Evolutionary conservation across 768 basidiomycete genomes (phyloP).

Genomic region (Rhodosporidiobolus sp.): DNA sequence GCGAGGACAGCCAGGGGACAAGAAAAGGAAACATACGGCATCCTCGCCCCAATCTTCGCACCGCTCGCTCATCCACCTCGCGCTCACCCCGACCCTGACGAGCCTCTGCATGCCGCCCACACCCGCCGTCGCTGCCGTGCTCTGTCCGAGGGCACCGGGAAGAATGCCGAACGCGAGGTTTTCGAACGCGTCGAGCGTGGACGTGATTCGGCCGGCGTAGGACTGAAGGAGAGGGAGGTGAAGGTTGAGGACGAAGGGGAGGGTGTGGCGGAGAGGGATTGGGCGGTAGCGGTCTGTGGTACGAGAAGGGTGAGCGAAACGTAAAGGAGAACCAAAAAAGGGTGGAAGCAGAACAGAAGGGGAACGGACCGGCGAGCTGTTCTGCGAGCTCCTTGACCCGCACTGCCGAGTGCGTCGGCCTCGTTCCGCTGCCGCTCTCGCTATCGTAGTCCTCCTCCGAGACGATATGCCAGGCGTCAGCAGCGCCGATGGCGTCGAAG

Average conservation of each 20-base stretch:
- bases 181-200: constrained; percentile 91
- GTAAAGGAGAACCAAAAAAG: too few species aligned
- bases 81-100: constrained; percentile 80
- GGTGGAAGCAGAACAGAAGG: background rate
- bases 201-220: constrained; percentile 72
- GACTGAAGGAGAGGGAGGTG: constrained; percentile 79
- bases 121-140: constrained; percentile 64
- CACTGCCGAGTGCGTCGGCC: constrained; percentile 77
- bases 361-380: constrained; percentile 74
- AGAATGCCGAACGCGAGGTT: constrained; percentile 81
- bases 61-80: constrained; percentile 65
- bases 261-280: constrained; percentile 73
- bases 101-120: constrained; percentile 77
- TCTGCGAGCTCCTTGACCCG: constrained; percentile 79
- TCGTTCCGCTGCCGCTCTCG: constrained; percentile 48
- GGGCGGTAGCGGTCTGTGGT: constrained; percentile 80
- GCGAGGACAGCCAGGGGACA: too few species aligned
- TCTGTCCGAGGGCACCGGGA: constrained; percentile 75
- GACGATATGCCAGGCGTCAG: constrained; percentile 80
- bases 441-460: constrained; percentile 61
- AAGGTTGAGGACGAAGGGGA: constrained; percentile 75
- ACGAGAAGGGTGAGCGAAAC: background rate
- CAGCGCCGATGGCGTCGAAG: constrained; percentile 70
- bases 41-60: constrained; percentile 88
- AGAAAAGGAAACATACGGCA: constrained; percentile 57